These are phyloP conservation scores for Cryptosporidium ubiquitum DNA, from an alignment of 169 alveolate species.

Conservation along the genomic window DNA sequence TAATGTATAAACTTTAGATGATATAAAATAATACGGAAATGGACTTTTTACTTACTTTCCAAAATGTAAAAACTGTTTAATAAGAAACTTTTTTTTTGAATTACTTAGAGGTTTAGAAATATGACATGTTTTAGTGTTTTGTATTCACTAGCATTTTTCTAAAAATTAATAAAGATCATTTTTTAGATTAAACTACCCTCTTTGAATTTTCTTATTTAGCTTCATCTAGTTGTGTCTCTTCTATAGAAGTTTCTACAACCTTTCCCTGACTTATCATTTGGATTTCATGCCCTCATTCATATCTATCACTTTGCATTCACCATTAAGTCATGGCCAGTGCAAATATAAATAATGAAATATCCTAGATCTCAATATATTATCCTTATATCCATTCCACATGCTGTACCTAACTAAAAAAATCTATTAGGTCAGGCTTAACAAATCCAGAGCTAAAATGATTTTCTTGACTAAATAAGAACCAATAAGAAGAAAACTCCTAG, in stretches of 20 bases:
- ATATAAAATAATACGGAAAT: neutral
- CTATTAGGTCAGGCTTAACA: no score
- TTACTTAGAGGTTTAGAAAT: no score
- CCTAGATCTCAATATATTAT: neutral
- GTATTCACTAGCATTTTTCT: no score
- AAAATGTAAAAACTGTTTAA: no score
- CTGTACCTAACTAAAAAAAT: neutral
- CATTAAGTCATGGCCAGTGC: neutral
- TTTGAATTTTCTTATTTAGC: neutral
- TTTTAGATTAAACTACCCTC: neutral
- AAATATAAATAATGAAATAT: no score
- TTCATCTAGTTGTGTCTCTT: neutral
- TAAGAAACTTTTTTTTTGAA: no score
- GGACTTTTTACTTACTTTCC: no score
- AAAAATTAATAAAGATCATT: neutral
- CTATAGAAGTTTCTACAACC: no score
- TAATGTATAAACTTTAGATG: neutral
- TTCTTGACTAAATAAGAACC: neutral
- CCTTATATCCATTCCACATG: neutral
- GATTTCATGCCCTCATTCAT: neutral
- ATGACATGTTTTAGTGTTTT: no score
- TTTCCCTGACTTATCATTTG: neutral
- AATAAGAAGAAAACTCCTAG: no score
- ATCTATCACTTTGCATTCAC: no score
- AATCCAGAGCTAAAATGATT: neutral